phyloP scores from a whole-genome alignment of 2,329 filamentous ascomycete species.

The Trichoderma semiorbis region DNA sequence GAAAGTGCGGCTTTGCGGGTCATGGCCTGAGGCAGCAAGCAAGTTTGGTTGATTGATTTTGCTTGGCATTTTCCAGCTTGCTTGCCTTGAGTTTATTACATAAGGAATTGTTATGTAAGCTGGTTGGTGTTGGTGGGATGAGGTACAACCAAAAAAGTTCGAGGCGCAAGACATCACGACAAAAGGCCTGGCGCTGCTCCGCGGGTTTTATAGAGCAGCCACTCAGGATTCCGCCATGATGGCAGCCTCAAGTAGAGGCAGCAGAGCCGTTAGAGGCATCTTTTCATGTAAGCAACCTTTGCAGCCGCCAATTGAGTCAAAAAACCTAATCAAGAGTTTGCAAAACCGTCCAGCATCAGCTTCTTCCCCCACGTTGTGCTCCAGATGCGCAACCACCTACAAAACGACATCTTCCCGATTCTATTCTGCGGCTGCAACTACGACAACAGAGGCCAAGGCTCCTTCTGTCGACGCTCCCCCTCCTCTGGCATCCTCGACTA shows the following conservation, averaged over 20 bases:
- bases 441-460: constrained; percentile 22
- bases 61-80: background rate
- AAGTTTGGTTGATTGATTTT: background rate
- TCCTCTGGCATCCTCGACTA: constrained; percentile 16
- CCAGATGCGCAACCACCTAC: constrained; percentile 36
- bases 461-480: constrained; percentile 22
- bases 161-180: constrained; percentile 19
- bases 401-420: constrained; percentile 30
- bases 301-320: constrained; percentile 21
- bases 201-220: constrained; percentile 1
- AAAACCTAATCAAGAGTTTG: constrained; percentile 17
- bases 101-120: background rate
- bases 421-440: constrained; percentile 34
- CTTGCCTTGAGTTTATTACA: background rate
- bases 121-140: background rate
- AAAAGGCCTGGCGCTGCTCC: background rate
- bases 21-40: constrained; percentile 26
- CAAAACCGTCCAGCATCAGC: constrained; percentile 18
- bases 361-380: constrained; percentile 33
- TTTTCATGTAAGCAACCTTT: constrained; percentile 45
- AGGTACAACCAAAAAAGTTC: constrained; percentile 26
- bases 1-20: background rate
- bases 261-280: constrained; percentile 46
- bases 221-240: constrained; percentile 31
- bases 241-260: constrained; percentile 57